These are phyloP conservation scores for Blastobotrys proliferans DNA, from an alignment of 1,139 yeast species.

Conservation along the genomic window DNA sequence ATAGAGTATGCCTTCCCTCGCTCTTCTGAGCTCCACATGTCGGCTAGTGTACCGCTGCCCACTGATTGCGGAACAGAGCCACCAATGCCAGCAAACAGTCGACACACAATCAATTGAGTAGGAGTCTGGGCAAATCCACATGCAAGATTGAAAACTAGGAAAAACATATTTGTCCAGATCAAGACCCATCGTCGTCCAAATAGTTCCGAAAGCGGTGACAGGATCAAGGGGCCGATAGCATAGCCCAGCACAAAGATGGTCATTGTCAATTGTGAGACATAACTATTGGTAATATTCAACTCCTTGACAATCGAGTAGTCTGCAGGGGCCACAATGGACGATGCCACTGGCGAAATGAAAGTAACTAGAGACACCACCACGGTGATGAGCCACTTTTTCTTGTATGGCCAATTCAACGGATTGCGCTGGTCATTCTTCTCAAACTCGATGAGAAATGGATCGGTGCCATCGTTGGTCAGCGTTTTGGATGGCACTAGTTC, in stretches of 20 bases:
- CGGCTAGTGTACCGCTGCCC: constrained; percentile 90
- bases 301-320: constrained; percentile 59
- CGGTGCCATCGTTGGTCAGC: too few species aligned
- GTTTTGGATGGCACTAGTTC: too few species aligned
- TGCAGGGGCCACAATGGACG: constrained; percentile 64
- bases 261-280: constrained; percentile 75
- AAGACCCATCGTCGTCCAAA: constrained; percentile 86
- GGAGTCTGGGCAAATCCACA: constrained; percentile 84
- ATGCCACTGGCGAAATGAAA: constrained; percentile 84
- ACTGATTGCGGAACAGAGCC: constrained; percentile 78
- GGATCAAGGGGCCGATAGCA: constrained; percentile 78
- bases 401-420: constrained; percentile 75
- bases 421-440: too few species aligned
- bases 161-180: constrained; percentile 47
- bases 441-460: too few species aligned
- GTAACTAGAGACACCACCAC: constrained; percentile 62
- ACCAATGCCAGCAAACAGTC: constrained; percentile 85
- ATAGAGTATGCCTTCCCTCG: constrained; percentile 89
- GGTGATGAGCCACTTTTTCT: constrained; percentile 64
- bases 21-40: constrained; percentile 70
- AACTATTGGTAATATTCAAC: constrained; percentile 63
- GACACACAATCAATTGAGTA: constrained; percentile 71
- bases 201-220: constrained; percentile 89
- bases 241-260: constrained; percentile 89
- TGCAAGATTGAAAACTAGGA: constrained; percentile 74